These are phyloP conservation scores for Sphagnum magellanicum DNA, from an alignment of 228 moss, liverwort and hornwort genomes.

Conservation along the genomic window DNA sequence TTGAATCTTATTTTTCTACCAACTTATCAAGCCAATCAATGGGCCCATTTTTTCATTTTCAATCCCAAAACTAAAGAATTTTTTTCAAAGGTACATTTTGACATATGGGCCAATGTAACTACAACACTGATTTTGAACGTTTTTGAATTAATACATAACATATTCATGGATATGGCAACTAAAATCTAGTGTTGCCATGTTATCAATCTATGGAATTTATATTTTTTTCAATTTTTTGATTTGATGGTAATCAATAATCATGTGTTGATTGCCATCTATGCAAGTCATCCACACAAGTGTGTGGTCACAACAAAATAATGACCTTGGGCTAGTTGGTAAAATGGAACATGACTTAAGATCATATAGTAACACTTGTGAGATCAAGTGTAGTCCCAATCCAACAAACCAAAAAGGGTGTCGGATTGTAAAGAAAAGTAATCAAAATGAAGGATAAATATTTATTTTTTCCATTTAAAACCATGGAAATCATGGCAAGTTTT, in stretches of 20 bases:
- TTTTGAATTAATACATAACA: neutral
- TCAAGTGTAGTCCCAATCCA: slow-evolving; percentile 14
- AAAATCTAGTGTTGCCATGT: too few species aligned
- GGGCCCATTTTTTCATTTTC: slow-evolving; percentile 94
- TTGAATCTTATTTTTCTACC: slow-evolving; percentile 95
- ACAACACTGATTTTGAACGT: neutral
- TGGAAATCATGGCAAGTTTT: too few species aligned
- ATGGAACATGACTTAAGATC: slow-evolving; percentile 97
- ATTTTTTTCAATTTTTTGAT: neutral
- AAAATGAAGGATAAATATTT: too few species aligned
- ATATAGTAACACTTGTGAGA: slow-evolving; percentile 88
- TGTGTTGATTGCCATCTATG: neutral
- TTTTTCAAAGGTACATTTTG: slow-evolving; percentile 60
- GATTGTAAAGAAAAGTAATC: too few species aligned
- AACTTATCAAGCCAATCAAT: slow-evolving; percentile 64
- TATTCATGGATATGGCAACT: neutral
- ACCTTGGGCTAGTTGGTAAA: slow-evolving; percentile 97
- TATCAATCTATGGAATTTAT: neutral
- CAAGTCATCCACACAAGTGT: slow-evolving; percentile 98
- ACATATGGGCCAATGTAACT: neutral
- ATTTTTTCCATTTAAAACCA: too few species aligned
- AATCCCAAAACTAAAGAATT: slow-evolving; percentile 97
- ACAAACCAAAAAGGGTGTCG: too few species aligned
- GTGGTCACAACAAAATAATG: slow-evolving; percentile 85
- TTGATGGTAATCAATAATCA: neutral